Percentiles rank a stretch among this genome's conserved stretches.
Conservation (phyloP, 257 asterid genomes). For the Misopates orontium region DNA sequence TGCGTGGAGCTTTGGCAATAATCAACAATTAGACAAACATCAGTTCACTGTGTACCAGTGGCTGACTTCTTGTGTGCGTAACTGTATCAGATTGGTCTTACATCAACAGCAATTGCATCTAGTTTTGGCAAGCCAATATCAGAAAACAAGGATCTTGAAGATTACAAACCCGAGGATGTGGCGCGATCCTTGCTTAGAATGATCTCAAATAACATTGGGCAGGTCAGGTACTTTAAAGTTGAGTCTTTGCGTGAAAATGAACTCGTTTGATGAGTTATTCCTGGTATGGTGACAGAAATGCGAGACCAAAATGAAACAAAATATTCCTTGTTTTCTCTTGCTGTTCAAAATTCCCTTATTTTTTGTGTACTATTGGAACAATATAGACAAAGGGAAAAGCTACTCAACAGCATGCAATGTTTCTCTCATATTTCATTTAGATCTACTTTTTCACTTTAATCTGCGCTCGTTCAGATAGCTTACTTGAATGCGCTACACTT, state of each 20-base stretch:
- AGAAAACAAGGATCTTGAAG: conserved; percentile 69
- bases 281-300: no score
- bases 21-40: neutral
- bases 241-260: neutral
- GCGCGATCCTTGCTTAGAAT: conserved; percentile 87
- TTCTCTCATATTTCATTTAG: no score
- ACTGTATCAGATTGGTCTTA: conserved; percentile 67
- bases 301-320: no score
- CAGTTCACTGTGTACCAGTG: neutral
- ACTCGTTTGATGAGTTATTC: no score
- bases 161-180: conserved; percentile 75
- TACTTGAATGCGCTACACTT: conserved; percentile 81
- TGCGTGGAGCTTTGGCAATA: neutral
- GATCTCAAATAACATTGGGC: conserved; percentile 93
- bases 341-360: no score
- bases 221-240: conserved; percentile 45
- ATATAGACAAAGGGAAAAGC: no score
- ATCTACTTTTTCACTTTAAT: no score
- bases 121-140: conserved; percentile 87
- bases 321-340: no score
- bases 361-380: no score
- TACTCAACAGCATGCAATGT: no score
- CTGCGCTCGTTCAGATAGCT: conserved; percentile 57
- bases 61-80: no score
- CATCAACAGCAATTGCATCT: conserved; percentile 85